Base-by-base conservation (phyloP, 2,329 filamentous ascomycete genomes). In the Paraphoma sp. region DNA sequence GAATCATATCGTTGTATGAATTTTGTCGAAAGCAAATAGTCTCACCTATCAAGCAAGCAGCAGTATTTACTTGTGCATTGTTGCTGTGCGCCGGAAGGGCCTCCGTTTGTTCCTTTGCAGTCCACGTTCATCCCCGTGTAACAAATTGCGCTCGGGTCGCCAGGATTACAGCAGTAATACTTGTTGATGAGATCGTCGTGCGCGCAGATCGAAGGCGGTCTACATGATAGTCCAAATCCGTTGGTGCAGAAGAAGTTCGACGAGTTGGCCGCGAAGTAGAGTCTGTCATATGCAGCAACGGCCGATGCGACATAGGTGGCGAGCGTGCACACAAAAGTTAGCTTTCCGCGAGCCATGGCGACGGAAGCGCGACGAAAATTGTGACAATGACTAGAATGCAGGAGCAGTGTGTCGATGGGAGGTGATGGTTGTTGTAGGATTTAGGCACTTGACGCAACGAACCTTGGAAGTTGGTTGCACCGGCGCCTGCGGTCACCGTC, bases 141-240 rank as follows among this genome's bases (percentile, higher is more conserved):
- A 42, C 63, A 68, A 1, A 69, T 57, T 2, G 53, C 56, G 18
- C 59, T 54, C 12, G 38, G 29, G 4, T 48, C 18, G 10, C 53
- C 62, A 28, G 57, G 38, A 11, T 31, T 51, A 31, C 66, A 67
- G 50, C 66, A 68, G 43, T 65, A 68, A 29, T 53, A 59, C 36
- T 65, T 59, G 31, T 65, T 36, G 4, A 59, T 45, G 0, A 60
- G 18, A 7, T 17, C 43, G 2, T 68, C 65, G 38, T 56, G 56
- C 5, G 56, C 58, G 51, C 66, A 69, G 10, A 62, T 54, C 7
- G 45, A 36, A 1, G 61, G 61, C 6, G 64, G 29, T 30, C n/a
- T 16, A 33, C 66, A 69, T 2, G 23, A 30, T 16, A 57, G 59
- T 9, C 16, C 8, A 23, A 59, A 49, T 6, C 33, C 33, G 14